A percentile compares a stretch with the other conserved stretches of the same genome.
phyloP scores from a whole-genome alignment of 257 asterid genomes.

The Jasminum sambac region DNA sequence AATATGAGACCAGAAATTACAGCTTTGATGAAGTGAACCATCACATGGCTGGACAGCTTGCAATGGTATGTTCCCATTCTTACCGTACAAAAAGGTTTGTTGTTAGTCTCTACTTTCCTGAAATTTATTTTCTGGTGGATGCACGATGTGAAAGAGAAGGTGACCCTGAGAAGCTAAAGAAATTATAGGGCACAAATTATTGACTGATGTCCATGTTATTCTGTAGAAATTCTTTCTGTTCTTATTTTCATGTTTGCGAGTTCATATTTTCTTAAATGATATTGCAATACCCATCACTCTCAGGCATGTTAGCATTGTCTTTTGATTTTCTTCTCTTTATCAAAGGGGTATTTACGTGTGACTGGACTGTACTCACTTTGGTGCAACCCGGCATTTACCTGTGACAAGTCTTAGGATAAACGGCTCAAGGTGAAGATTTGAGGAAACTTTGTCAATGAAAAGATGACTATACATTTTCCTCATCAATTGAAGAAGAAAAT shows the following conservation, averaged over 20 bases:
- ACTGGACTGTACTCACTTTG: not conserved
- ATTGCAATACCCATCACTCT: conserved; percentile 3
- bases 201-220: not conserved
- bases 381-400: not conserved
- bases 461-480: conserved; percentile 2
- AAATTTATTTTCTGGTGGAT: conserved; percentile 7
- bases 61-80: conserved; percentile 54
- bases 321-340: not conserved
- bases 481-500: not conserved
- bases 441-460: conserved; percentile 2
- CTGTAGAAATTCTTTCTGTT: not conserved
- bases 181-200: not conserved
- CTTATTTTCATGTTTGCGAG: not conserved
- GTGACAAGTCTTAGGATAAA: conserved; percentile 1
- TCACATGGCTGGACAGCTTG: conserved; percentile 85
- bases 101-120: conserved; percentile 7
- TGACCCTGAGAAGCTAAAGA: conserved; percentile 5
- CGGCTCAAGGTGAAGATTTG: not conserved
- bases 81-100: not conserved
- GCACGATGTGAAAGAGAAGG: not conserved
- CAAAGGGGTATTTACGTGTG: not conserved
- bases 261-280: not conserved
- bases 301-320: not conserved
- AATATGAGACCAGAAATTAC: conserved; percentile 90
- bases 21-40: conserved; percentile 94